Evolutionary conservation across 495 filamentous ascomycete genomes (phyloP).

Genomic region (Aspergillus carlsbadensis): DNA sequence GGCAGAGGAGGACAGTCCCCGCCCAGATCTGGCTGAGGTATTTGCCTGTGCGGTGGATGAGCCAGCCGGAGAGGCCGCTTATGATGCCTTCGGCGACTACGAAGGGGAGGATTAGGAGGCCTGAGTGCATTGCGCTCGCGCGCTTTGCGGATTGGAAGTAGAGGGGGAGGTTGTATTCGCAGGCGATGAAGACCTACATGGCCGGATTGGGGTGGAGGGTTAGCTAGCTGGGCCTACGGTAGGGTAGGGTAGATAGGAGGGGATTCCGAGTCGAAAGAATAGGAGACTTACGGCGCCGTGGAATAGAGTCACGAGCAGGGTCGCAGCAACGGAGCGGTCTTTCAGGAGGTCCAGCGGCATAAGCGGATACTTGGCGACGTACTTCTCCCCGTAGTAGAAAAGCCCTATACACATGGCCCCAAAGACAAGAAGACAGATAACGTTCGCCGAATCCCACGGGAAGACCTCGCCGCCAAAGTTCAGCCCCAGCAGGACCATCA

Average conservation of each 20-base stretch:
- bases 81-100: slow-evolving; percentile 18
- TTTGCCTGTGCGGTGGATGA: slow-evolving; percentile 51
- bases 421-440: slow-evolving; percentile 72
- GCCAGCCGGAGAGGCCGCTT: slow-evolving; percentile 43
- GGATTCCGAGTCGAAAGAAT: too few species aligned
- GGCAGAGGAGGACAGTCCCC: slow-evolving; percentile 43
- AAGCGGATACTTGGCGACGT: slow-evolving; percentile 65
- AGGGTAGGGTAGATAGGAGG: too few species aligned
- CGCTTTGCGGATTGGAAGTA: slow-evolving; percentile 61
- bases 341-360: slow-evolving; percentile 68
- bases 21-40: slow-evolving; percentile 53
- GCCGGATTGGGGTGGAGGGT: too few species aligned
- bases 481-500: slow-evolving; percentile 72
- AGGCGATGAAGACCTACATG: slow-evolving; percentile 39
- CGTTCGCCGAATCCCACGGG: slow-evolving; percentile 66
- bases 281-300: slow-evolving; percentile 26
- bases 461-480: slow-evolving; percentile 64
- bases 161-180: slow-evolving; percentile 37
- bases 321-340: slow-evolving; percentile 39
- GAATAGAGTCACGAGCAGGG: slow-evolving; percentile 39
- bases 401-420: slow-evolving; percentile 53
- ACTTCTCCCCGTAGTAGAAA: slow-evolving; percentile 66
- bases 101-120: slow-evolving; percentile 68
- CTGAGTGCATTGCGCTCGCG: slow-evolving; percentile 61
- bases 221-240: too few species aligned